Base-by-base conservation (phyloP, 441 rosid species). In the Biscutella laevigata region DNA sequence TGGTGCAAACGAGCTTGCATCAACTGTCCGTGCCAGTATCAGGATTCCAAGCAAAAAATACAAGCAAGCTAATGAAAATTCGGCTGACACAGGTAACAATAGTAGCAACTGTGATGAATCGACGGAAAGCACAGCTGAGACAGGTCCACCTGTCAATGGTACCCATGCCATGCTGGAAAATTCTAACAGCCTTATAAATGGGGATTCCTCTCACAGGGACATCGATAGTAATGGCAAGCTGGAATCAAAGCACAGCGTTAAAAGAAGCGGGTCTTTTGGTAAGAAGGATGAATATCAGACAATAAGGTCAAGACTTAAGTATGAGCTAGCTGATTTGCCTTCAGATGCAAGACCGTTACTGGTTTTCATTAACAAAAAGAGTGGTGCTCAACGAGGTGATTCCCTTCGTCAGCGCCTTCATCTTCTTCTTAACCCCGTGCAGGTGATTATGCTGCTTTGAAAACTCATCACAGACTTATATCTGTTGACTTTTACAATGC, bases 1-100 rank as follows among this genome's bases (percentile, higher is more conserved):
- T 70, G 98, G 98, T 39, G 98, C 98, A 11, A 91, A 88, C 55
- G 98, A 83, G 71, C 73, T 88, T 67, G 96, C 96, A 39, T 85
- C 96, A 36, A 80, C 95, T 0, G 96, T 86, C 42, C 95, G 91
- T 67, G 96, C 95, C 47, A 88, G 78, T 62, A 86, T 92, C 68
- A 84, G 92, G 71, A 80, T 74, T 79, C 88, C 83, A 73, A 69
- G 86, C 71, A 92, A 88, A 80, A 92, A 75, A 68, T 69, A 82
- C 68, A 82, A 77, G 69, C 87, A 82, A 30, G 77, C 59, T 44
- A 82, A 64, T 69, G 89, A 77, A 69, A 51, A 69, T 54, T 69
- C 86, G 22, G 70, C 41, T 47, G 89, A 86, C 62, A 63, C 79
- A 16, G 77, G 74, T 45, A 74, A 78, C 45, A 62, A 71, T 57